These are phyloP conservation scores for Domatiomyces globalis DNA, from an alignment of 2,329 filamentous ascomycete genomes.

Conservation along the genomic window DNA sequence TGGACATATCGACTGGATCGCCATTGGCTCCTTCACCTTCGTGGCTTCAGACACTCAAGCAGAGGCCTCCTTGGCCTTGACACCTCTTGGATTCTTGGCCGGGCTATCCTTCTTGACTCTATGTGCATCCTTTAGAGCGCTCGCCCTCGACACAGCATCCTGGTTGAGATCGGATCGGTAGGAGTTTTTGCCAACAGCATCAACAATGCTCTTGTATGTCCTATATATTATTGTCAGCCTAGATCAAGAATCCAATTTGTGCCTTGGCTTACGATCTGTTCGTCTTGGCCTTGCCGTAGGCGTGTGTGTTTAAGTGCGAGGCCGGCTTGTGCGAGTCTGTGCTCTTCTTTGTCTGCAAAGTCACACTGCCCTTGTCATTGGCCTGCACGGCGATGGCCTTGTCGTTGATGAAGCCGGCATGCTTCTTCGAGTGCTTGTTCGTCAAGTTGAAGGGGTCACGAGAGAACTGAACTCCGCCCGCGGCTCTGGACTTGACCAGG, in stretches of 20 bases:
- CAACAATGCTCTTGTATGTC: conserved; percentile 80
- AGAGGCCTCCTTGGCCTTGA: conserved; percentile 59
- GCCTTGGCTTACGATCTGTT: conserved; percentile 56
- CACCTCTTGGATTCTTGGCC: conserved; percentile 62
- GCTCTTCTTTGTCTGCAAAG: conserved; percentile 70
- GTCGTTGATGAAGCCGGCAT: conserved; percentile 84
- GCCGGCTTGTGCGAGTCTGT: conserved; percentile 59
- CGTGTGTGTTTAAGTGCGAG: conserved; percentile 48
- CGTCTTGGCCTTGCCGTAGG: conserved; percentile 57
- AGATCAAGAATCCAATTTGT: conserved; percentile 9
- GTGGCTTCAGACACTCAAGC: conserved; percentile 5
- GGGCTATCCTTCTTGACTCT: conserved; percentile 60
- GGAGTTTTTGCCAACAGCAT: conserved; percentile 63
- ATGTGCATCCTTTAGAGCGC: conserved; percentile 69
- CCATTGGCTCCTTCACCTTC: neutral
- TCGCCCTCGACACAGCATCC: conserved; percentile 71
- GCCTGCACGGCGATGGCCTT: conserved; percentile 74
- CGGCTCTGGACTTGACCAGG: conserved; percentile 75
- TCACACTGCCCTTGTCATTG: conserved; percentile 63
- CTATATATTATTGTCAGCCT: conserved; percentile 30
- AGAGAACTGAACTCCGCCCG: conserved; percentile 77
- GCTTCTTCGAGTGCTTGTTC: conserved; percentile 86
- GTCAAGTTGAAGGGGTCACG: conserved; percentile 84
- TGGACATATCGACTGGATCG: neutral
- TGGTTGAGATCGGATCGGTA: conserved; percentile 72